Evolutionary conservation across 2,329 filamentous ascomycete species (phyloP).

Genomic region (Colletotrichum sp.): DNA sequence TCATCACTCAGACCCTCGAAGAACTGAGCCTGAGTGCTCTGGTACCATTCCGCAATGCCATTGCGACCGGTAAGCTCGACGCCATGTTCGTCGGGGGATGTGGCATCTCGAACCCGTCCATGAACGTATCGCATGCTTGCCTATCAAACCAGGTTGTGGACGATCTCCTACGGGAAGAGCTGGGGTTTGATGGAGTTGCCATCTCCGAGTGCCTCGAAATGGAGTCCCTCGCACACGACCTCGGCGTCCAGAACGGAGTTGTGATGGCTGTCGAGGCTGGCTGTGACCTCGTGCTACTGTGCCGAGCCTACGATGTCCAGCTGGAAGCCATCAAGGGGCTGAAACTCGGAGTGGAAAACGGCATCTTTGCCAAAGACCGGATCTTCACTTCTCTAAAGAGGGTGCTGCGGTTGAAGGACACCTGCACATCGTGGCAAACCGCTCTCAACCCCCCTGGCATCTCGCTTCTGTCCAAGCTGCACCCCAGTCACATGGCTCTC

Average conservation of each 20-base stretch:
- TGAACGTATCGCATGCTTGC: conserved; percentile 96
- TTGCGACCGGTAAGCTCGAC: conserved; percentile 80
- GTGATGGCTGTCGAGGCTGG: conserved; percentile 98
- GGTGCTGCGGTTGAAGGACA: conserved; percentile 80
- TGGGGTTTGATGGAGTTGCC: conserved; percentile 89
- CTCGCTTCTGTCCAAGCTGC: conserved; percentile 77
- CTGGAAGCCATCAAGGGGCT: conserved; percentile 90
- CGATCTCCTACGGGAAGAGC: conserved; percentile 83
- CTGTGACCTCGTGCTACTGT: conserved; percentile 89
- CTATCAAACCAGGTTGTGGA: conserved; percentile 93
- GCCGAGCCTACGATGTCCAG: conserved; percentile 86
- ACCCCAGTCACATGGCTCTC: conserved; percentile 80
- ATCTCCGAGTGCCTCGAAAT: conserved; percentile 97
- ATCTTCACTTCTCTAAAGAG: conserved; percentile 82
- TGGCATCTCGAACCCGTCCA: conserved; percentile 86
- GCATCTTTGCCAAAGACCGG: conserved; percentile 81
- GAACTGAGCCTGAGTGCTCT: conserved; percentile 91
- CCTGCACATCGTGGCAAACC: conserved; percentile 88
- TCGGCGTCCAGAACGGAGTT: conserved; percentile 94
- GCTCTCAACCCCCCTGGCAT: conserved; percentile 88
- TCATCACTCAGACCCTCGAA: conserved; percentile 93
- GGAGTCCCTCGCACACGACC: conserved; percentile 94
- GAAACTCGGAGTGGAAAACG: conserved; percentile 88
- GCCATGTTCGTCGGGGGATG: conserved; percentile 97
- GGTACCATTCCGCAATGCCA: conserved; percentile 90